Percentiles rank a stretch among this genome's conserved stretches.
Evolutionary conservation across 768 basidiomycete species (phyloP).

Genomic region (Leccinum boreale): DNA sequence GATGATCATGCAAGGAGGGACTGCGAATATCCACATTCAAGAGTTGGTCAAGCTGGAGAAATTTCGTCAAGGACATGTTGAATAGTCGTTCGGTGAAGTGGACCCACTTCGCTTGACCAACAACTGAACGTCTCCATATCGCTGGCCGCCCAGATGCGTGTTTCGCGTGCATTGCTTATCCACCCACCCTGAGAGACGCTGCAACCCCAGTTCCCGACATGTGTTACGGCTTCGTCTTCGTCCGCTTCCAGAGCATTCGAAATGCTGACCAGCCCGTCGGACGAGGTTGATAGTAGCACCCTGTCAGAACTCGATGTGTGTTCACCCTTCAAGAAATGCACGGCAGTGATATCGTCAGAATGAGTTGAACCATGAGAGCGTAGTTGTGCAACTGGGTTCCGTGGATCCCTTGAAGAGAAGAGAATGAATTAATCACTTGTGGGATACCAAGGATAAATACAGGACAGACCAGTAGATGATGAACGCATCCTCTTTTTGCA

Average conservation of each 20-base stretch:
- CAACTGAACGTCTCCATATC: slow-evolving; percentile 94
- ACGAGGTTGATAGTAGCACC: slow-evolving; percentile 73
- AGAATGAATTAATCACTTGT: slow-evolving; percentile 1
- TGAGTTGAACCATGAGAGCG: slow-evolving; percentile 84
- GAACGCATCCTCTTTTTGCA: slow-evolving; percentile 76
- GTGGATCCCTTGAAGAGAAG: slow-evolving; percentile 64
- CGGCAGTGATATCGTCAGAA: slow-evolving; percentile 86
- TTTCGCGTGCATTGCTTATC: slow-evolving; percentile 38
- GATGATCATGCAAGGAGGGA: slow-evolving; percentile 56
- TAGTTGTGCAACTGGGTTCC: slow-evolving; percentile 66
- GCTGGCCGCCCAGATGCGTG: slow-evolving; percentile 75
- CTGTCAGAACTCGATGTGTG: slow-evolving; percentile 36
- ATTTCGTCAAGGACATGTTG: not conserved
- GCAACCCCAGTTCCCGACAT: slow-evolving; percentile 85
- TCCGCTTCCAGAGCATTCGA: slow-evolving; percentile 74
- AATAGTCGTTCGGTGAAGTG: not conserved
- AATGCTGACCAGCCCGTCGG: slow-evolving; percentile 77
- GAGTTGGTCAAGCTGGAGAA: slow-evolving; percentile 53
- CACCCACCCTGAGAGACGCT: slow-evolving; percentile 78
- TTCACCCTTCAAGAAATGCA: slow-evolving; percentile 46
- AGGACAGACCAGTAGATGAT: slow-evolving; percentile 75
- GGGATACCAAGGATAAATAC: not conserved
- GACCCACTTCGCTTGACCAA: slow-evolving; percentile 70
- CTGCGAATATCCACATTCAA: slow-evolving; percentile 60
- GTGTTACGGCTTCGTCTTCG: slow-evolving; percentile 81